phyloP scores from a whole-genome alignment of 129 eudicot species.

The Artemisia tridentata region DNA sequence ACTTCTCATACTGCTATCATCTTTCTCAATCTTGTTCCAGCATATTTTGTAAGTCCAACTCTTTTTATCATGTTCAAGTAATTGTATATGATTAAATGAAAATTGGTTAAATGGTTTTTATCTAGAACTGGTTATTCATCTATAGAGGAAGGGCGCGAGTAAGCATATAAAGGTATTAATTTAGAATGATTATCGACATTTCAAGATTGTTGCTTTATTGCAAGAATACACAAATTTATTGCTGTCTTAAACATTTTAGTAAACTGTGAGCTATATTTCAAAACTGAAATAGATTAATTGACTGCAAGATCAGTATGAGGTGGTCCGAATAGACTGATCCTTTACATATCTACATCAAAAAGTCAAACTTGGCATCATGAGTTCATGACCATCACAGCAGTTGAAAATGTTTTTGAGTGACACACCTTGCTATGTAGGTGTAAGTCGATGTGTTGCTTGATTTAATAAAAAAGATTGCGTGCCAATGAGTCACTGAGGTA shows the following conservation, averaged over 20 bases:
- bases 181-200: neutral
- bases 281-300: neutral
- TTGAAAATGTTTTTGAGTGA: slow-evolving; percentile 1
- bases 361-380: slow-evolving; percentile 11
- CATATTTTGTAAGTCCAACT: too few relatives aligned
- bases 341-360: slow-evolving; percentile 11
- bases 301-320: slow-evolving; percentile 14
- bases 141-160: too few relatives aligned
- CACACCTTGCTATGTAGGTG: slow-evolving; percentile 19
- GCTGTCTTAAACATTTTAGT: slow-evolving; percentile 14
- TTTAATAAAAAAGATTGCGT: slow-evolving; percentile 10
- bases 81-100: neutral
- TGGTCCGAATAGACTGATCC: slow-evolving; percentile 9
- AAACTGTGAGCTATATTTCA: neutral
- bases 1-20: too few relatives aligned
- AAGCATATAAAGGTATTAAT: too few relatives aligned
- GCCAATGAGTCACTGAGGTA: slow-evolving; percentile 21
- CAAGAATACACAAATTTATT: neutral
- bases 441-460: neutral
- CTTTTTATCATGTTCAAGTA: neutral
- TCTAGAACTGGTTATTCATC: too few relatives aligned
- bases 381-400: neutral
- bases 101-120: neutral
- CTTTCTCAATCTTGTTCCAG: too few relatives aligned
- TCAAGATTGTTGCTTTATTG: slow-evolving; percentile 5